phyloP scores from a whole-genome alignment of 306 rosid genomes.

The Biancaea sappan region DNA sequence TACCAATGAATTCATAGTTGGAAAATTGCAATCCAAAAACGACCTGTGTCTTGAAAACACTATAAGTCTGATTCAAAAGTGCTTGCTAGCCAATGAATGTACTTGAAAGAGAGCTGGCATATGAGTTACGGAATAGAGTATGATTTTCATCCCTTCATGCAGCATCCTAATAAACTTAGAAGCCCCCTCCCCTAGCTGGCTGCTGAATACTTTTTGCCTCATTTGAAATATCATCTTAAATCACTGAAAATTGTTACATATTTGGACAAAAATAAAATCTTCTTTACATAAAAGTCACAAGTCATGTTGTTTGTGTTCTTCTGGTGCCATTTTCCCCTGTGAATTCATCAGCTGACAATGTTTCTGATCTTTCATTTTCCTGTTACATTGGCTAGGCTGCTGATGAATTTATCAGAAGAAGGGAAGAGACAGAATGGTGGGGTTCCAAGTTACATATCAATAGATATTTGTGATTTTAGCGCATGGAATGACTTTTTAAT shows the following conservation, averaged over 20 bases:
- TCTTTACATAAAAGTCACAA: not conserved
- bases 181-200: not conserved
- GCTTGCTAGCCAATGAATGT: too few species aligned
- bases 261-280: not conserved
- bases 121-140: conserved; percentile 72
- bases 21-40: conserved; percentile 19
- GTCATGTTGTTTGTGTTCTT: conserved; percentile 19
- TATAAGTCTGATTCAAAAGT: conserved; percentile 92
- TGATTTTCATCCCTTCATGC: conserved; percentile 33
- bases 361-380: conserved; percentile 23
- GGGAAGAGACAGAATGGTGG: conserved; percentile 93
- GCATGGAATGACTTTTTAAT: not conserved
- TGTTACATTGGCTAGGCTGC: conserved; percentile 67
- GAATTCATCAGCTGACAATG: not conserved
- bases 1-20: conserved; percentile 15
- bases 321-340: not conserved
- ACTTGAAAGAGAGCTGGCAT: conserved; percentile 78
- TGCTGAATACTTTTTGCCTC: conserved; percentile 12
- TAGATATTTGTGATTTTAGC: conserved; percentile 28
- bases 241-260: not conserved
- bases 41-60: too few species aligned
- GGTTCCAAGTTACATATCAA: conserved; percentile 23
- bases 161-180: conserved; percentile 12
- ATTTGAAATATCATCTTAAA: not conserved
- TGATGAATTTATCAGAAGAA: conserved; percentile 86